Conservation (phyloP, 306 rosid species). For the Pyrus betulifolia region DNA sequence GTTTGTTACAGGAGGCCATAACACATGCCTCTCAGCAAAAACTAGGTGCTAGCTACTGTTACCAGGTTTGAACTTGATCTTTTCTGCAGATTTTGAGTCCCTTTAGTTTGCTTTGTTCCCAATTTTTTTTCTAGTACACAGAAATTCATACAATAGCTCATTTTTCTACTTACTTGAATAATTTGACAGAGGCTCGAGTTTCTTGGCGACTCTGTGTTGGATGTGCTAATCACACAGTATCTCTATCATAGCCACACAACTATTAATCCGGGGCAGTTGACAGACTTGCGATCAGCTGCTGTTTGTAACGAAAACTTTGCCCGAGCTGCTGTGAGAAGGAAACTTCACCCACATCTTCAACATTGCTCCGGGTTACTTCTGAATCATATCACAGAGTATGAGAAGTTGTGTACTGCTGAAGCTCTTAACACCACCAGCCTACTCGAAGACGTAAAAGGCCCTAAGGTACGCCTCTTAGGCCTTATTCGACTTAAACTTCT, state of each 20-base stretch:
- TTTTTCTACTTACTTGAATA: constrained; percentile 17
- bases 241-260: constrained; percentile 46
- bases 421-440: constrained; percentile 15
- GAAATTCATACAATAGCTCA: background rate
- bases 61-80: constrained; percentile 46
- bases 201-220: constrained; percentile 88
- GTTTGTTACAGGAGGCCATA: constrained; percentile 71
- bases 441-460: constrained; percentile 44
- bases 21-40: constrained; percentile 64
- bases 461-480: constrained; percentile 38
- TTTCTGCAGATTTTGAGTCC: background rate
- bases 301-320: constrained; percentile 83
- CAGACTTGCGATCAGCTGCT: constrained; percentile 86
- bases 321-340: constrained; percentile 59
- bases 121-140: background rate
- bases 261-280: constrained; percentile 72
- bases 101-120: background rate
- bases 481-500: background rate
- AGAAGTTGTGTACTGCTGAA: constrained; percentile 29
- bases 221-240: constrained; percentile 74
- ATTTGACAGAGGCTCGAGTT: constrained; percentile 79
- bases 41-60: constrained; percentile 53
- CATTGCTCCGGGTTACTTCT: constrained; percentile 58
- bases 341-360: constrained; percentile 63
- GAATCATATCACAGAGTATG: constrained; percentile 62